phyloP scores from a whole-genome alignment of 495 filamentous ascomycete species.

The Parathielavia hyrcaniae region DNA sequence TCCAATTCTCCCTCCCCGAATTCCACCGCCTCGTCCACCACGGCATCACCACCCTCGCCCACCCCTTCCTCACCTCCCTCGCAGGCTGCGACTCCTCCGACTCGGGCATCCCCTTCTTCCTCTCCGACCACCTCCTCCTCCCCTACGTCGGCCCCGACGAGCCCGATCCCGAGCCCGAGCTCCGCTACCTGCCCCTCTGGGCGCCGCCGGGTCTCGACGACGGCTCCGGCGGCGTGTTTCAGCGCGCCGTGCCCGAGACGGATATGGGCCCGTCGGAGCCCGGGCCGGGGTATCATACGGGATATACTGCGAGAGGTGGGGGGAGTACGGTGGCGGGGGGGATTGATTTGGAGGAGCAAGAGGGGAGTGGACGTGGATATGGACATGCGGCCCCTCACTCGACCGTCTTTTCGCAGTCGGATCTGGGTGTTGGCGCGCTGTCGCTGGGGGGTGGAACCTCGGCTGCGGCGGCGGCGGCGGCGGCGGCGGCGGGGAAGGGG shows the following conservation, averaged over 20 bases:
- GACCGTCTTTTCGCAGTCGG: constrained; percentile 20
- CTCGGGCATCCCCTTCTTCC: constrained; percentile 19
- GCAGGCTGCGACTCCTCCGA: background rate
- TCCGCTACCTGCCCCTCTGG: constrained; percentile 43
- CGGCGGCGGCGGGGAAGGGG: constrained; percentile 13
- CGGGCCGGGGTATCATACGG: constrained; percentile 42
- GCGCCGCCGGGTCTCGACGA: constrained; percentile 45
- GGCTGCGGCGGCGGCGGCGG: too few relatives aligned
- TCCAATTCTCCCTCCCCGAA: background rate
- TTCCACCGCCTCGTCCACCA: background rate
- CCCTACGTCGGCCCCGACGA: too few relatives aligned
- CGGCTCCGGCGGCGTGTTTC: constrained; percentile 43
- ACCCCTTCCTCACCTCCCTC: constrained; percentile 2
- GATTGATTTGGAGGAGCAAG: too few relatives aligned
- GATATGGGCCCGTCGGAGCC: constrained; percentile 41
- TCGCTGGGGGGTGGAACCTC: background rate
- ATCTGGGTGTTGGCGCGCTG: constrained; percentile 22
- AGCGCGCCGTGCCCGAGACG: constrained; percentile 33
- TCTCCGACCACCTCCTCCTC: constrained; percentile 33
- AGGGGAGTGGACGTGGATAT: too few relatives aligned
- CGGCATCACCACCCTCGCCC: background rate
- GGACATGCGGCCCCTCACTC: background rate
- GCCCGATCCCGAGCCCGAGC: too few relatives aligned
- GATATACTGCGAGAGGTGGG: constrained; percentile 28
- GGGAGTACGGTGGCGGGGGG: background rate